phyloP scores from a whole-genome alignment of 2,329 filamentous ascomycete species.

The Alternaria alternata region DNA sequence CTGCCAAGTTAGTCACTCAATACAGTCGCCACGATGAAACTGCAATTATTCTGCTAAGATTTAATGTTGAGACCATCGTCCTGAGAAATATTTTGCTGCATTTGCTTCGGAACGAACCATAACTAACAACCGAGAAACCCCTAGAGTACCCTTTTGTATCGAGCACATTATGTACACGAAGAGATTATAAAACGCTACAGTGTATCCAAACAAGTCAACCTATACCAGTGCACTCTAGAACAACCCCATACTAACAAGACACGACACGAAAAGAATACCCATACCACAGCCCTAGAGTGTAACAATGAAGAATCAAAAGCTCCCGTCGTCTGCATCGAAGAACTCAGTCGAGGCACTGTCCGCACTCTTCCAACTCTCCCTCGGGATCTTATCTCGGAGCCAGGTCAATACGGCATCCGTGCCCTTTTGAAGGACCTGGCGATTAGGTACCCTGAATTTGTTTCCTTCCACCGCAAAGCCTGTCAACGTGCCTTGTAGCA shows the following conservation, averaged over 20 bases:
- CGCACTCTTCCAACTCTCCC: conserved; percentile 31
- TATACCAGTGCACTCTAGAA: background rate
- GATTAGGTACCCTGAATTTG: conserved; percentile 84
- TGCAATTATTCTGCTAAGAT: background rate
- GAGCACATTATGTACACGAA: conserved; percentile 15
- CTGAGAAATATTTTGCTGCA: background rate
- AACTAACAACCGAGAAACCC: background rate
- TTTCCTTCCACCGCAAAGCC: conserved; percentile 84
- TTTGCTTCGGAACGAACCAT: background rate
- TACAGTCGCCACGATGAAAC: background rate
- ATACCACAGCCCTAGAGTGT: conserved; percentile 1
- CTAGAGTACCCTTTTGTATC: conserved; percentile 1
- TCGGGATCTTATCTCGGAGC: conserved; percentile 77
- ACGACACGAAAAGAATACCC: background rate
- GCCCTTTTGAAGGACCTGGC: conserved; percentile 83
- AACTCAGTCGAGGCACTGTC: conserved; percentile 35
- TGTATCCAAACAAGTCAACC: background rate
- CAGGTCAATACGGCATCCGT: conserved; percentile 85
- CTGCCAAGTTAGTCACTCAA: background rate
- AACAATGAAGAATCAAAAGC: conserved; percentile 13
- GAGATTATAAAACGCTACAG: conserved; percentile 12
- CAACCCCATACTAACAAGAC: background rate
- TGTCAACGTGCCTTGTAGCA: conserved; percentile 72
- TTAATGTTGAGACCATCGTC: background rate
- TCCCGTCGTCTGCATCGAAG: conserved; percentile 29